Base-by-base conservation (phyloP, 2,329 filamentous ascomycete species). In the Ampelomyces quisqualis region DNA sequence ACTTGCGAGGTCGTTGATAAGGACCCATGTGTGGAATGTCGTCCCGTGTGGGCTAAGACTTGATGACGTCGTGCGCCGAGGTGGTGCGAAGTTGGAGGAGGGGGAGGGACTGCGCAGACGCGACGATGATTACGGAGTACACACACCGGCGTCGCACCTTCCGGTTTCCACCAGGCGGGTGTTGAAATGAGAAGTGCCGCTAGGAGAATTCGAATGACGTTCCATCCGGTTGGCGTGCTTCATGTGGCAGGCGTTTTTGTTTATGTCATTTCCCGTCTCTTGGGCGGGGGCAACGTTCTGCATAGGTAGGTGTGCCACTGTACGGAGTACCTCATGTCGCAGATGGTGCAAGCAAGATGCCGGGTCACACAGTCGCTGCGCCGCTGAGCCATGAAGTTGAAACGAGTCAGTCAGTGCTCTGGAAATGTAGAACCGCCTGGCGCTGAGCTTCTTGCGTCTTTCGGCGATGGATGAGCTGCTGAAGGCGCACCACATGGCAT, bases 381-480 rank as follows among this genome's bases (percentile, higher is more conserved):
- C 13, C 28, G 29, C 11, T 11, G 34, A 34, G 31, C 35, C 40
- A 39, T 38, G 32, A 47, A 47, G 39, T 34, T 35, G 30, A 19
- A 41, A 37, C 54, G 55, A 58, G 54, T 57, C 55, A 57, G 45
- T 37, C 42, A 43, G 37, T 34, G 15, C 29, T 58, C 55, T 57
- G 51, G 55, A 57, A 40, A 43, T 37, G 38, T 36, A 40, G 40
- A 44, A 45, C 35, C 21, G 37, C 37, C 29, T 48, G 20, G 36
- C 26, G 34, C 44, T 47, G 49, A 49, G 38, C 49, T 24, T 32
- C n/a, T n/a, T n/a, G n/a, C n/a, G n/a, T 40, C 38, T 41, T 38
- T 22, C 19, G 36, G 20, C 33, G 28, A 30, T 30, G 44, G 33
- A 36, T 24, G 34, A 20, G 21, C 14, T 18, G 23, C 13, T 17